Conservation (phyloP, 805 yeast genomes). For the Komagataella ulmi region DNA sequence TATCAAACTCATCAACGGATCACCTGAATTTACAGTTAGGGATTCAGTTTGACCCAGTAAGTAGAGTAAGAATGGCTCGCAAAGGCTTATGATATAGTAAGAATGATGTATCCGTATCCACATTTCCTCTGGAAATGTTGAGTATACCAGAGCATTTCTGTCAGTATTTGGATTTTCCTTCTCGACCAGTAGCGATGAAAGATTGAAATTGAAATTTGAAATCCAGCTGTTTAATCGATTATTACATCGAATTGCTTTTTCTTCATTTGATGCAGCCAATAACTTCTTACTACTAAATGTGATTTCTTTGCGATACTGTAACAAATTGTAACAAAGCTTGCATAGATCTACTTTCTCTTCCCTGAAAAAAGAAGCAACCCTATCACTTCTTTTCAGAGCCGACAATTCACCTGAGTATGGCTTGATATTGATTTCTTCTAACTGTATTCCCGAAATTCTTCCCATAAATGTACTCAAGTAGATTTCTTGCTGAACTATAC, state of each 20-base stretch:
- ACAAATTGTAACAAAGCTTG: not conserved
- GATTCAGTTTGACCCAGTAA: not conserved
- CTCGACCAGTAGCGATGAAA: not conserved
- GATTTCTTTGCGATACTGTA: not conserved
- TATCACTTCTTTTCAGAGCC: not conserved
- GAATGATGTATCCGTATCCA: not conserved
- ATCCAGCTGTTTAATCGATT: conserved; percentile 3
- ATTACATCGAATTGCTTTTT: conserved; percentile 6
- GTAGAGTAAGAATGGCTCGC: not conserved
- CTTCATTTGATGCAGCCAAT: conserved; percentile 25
- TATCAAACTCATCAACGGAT: not conserved
- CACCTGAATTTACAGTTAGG: not conserved
- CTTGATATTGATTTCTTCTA: not conserved
- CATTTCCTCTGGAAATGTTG: not conserved
- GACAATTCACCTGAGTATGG: not conserved
- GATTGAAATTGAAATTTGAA: not conserved
- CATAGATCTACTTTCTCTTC: not conserved
- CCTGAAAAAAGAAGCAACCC: not conserved
- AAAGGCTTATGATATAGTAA: not conserved
- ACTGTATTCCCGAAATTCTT: not conserved
- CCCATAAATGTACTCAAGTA: not conserved
- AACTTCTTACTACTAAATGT: conserved; percentile 13
- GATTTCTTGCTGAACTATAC: not conserved
- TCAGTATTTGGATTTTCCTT: not conserved
- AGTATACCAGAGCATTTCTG: not conserved